Conservation (phyloP, 345 rosid species). For the Lepidium africanum region DNA sequence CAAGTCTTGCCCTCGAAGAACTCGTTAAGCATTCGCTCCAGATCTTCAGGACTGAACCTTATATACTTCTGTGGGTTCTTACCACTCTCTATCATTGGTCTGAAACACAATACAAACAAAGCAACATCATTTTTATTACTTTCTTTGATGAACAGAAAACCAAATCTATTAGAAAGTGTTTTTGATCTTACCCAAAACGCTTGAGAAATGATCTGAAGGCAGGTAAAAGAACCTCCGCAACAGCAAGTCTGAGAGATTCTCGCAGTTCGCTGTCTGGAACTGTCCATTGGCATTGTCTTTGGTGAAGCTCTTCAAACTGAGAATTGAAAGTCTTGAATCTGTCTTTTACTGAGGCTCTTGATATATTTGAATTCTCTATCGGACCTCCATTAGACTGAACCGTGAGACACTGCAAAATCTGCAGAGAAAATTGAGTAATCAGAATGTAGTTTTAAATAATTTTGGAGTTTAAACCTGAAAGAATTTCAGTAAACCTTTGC, state of each 20-base stretch:
- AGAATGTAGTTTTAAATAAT: background rate
- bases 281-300: constrained; percentile 94
- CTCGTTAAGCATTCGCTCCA: constrained; percentile 85
- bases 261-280: constrained; percentile 94
- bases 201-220: constrained; percentile 85
- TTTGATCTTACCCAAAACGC: constrained; percentile 57
- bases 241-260: constrained; percentile 89
- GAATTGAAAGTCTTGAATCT: constrained; percentile 80
- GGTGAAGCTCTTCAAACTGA: constrained; percentile 89
- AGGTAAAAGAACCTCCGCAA: constrained; percentile 94
- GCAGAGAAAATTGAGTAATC: constrained; percentile 11
- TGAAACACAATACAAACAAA: constrained; percentile 21
- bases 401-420: constrained; percentile 92
- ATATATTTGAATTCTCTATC: constrained; percentile 33
- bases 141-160: background rate
- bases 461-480: background rate
- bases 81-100: constrained; percentile 85
- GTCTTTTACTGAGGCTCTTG: constrained; percentile 80
- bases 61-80: constrained; percentile 81
- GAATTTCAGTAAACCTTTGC: constrained; percentile 51
- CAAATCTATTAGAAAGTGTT: background rate
- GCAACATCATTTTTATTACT: background rate
- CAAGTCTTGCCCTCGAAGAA: constrained; percentile 90
- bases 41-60: constrained; percentile 64
- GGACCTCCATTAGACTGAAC: constrained; percentile 47